A percentile compares a stretch with the other conserved stretches of the same genome.
Evolutionary conservation across 1,139 yeast genomes (phyloP).

Genomic region (Nakaseomyces kungkrabaensis): DNA sequence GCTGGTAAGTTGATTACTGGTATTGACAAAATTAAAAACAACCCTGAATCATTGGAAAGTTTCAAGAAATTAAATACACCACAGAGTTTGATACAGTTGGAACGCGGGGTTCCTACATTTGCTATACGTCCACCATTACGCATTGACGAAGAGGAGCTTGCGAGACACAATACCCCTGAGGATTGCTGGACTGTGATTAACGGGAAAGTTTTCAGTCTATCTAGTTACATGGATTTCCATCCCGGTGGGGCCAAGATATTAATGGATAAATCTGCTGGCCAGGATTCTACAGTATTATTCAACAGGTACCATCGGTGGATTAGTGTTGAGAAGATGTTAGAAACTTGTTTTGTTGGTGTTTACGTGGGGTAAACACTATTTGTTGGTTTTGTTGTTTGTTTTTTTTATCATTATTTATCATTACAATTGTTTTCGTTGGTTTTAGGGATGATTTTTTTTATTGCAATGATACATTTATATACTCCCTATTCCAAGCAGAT

Average conservation of each 20-base stretch:
- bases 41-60: neutral
- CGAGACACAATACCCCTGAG: slow-evolving; percentile 40
- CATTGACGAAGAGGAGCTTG: slow-evolving; percentile 51
- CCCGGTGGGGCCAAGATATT: slow-evolving; percentile 87
- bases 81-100: slow-evolving; percentile 11
- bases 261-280: slow-evolving; percentile 64
- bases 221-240: slow-evolving; percentile 74
- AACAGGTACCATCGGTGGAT: slow-evolving; percentile 85
- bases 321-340: slow-evolving; percentile 72
- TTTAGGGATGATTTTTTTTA: too few relatives aligned
- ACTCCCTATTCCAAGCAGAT: too few relatives aligned
- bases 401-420: too few relatives aligned
- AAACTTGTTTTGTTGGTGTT: slow-evolving; percentile 63
- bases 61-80: slow-evolving; percentile 11
- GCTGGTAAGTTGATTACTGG: slow-evolving; percentile 19
- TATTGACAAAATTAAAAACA: slow-evolving; percentile 6
- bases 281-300: slow-evolving; percentile 73
- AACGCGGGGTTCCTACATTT: slow-evolving; percentile 18
- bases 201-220: slow-evolving; percentile 75
- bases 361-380: neutral
- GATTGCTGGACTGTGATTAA: slow-evolving; percentile 77
- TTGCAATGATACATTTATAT: too few relatives aligned
- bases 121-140: slow-evolving; percentile 35
- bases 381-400: too few relatives aligned
- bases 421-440: too few relatives aligned